Evolutionary conservation across 139 green algal species (phyloP).

Genomic region (Asterochloris erici): DNA sequence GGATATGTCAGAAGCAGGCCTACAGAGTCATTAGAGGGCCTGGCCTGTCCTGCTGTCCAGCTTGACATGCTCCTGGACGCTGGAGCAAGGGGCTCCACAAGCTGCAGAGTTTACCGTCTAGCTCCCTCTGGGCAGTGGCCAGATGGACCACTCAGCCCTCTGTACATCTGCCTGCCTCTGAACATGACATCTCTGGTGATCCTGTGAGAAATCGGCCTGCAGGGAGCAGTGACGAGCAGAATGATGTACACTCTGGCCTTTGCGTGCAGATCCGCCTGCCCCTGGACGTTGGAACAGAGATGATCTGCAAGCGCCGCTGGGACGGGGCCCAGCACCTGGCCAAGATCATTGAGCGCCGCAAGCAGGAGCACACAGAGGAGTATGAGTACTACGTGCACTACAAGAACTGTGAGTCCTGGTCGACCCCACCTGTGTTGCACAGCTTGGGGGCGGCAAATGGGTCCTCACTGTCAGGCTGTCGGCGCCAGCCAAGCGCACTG

Average conservation of each 20-base stretch:
- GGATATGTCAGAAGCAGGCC: no score
- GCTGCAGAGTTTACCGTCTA: not conserved
- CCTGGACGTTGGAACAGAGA: slow-evolving; percentile 71
- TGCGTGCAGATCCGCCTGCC: slow-evolving; percentile 66
- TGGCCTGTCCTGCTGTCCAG: not conserved
- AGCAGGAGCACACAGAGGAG: slow-evolving; percentile 24
- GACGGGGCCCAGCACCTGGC: slow-evolving; percentile 74
- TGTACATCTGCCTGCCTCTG: not conserved
- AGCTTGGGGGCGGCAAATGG: no score
- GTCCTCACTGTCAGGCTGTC: no score
- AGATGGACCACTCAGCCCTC: not conserved
- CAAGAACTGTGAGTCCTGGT: slow-evolving; percentile 37
- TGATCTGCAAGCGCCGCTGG: slow-evolving; percentile 71
- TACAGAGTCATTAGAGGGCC: no score
- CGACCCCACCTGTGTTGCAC: no score
- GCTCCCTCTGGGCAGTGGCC: not conserved
- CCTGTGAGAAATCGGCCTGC: not conserved
- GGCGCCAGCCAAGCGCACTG: no score
- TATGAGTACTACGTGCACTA: slow-evolving; percentile 99
- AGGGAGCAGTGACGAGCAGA: no score
- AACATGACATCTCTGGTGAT: not conserved
- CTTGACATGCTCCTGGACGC: not conserved
- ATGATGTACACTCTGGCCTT: not conserved
- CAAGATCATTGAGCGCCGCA: slow-evolving; percentile 83
- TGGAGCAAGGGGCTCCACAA: not conserved